These are phyloP conservation scores for Schizophyllum commune DNA, from an alignment of 1,284 basidiomycete species.

Conservation along the genomic window DNA sequence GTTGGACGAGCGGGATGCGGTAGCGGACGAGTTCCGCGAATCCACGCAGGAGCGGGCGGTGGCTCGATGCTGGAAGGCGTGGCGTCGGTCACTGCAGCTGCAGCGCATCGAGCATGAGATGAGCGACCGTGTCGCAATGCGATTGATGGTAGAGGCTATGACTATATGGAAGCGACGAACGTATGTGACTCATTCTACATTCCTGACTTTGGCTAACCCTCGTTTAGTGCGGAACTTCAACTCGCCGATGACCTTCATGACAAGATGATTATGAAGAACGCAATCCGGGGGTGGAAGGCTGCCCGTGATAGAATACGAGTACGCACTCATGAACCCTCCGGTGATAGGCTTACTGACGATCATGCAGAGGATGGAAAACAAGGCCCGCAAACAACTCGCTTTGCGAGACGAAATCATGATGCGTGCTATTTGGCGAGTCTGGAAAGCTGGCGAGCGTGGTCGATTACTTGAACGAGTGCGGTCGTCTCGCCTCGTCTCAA, in stretches of 20 bases:
- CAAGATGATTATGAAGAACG: slow-evolving; percentile 33
- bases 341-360: no score
- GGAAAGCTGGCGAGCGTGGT: slow-evolving; percentile 68
- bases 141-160: slow-evolving; percentile 40
- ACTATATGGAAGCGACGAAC: slow-evolving; percentile 46
- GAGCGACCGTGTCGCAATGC: slow-evolving; percentile 31
- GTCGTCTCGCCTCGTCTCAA: slow-evolving; percentile 35
- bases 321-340: no score
- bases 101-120: slow-evolving; percentile 36
- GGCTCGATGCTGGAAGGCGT: slow-evolving; percentile 42
- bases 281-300: slow-evolving; percentile 48
- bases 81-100: slow-evolving; percentile 41
- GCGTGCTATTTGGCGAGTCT: slow-evolving; percentile 58
- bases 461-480: slow-evolving; percentile 51
- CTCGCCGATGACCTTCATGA: slow-evolving; percentile 38
- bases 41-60: slow-evolving; percentile 27
- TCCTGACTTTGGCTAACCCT: slow-evolving; percentile 7
- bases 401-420: slow-evolving; percentile 59
- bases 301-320: slow-evolving; percentile 44
- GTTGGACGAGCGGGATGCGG: slow-evolving; percentile 35
- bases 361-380: slow-evolving; percentile 35
- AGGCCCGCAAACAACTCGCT: slow-evolving; percentile 48
- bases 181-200: slow-evolving; percentile 30
- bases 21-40: slow-evolving; percentile 39
- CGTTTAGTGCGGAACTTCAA: slow-evolving; percentile 33